Base-by-base conservation (phyloP, 495 filamentous ascomycete species). In the Podospora didyma region DNA sequence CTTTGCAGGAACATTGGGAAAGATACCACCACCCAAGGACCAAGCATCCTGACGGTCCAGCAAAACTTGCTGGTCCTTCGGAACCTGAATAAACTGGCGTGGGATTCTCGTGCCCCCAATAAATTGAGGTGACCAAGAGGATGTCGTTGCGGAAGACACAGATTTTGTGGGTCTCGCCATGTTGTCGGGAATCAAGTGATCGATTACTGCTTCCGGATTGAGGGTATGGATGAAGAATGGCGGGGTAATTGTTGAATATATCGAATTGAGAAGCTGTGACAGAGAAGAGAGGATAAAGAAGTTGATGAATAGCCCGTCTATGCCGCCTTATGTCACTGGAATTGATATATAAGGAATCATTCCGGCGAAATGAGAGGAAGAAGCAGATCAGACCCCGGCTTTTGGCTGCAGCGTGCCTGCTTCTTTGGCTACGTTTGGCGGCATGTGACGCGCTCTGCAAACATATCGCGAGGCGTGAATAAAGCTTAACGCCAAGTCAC, bases 21-120 rank as follows among this genome's bases (percentile, higher is more conserved):
- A 61, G 1, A 56, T 55, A 31, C 50, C 42, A 34, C n/a, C n/a
- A n/a, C n/a, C n/a, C n/a, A 53, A 34, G 14, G 59, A 66, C 77
- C 77, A 80, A 1, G 74, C 69, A 26, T 81, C 73, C 16, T 66
- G 56, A 2, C 70, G 64, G 16, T 82, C 75, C 3, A 95, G 66
- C 17, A 92, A 65, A 19, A 73, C 62, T 48, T 71, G 69, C 63
- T 96, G 90, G 16, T 83, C 79, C 34, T 69, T 76, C 6, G 82
- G 80, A 46, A 91, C 82, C n/a, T 28, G 58, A 41, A 69, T 14
- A 17, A 42, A 59, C 1, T 49, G 58, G 14, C 35, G 58, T 10
- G 26, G 51, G 1, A 69, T 63, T 31, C 12, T 56, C 17, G 24
- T 20, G 7, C 20, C 31, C 3, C 42, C 24, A 10, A 6, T 1